Base-by-base conservation (phyloP, 208 protist genomes). In the Endotrypanum monterogeii region DNA sequence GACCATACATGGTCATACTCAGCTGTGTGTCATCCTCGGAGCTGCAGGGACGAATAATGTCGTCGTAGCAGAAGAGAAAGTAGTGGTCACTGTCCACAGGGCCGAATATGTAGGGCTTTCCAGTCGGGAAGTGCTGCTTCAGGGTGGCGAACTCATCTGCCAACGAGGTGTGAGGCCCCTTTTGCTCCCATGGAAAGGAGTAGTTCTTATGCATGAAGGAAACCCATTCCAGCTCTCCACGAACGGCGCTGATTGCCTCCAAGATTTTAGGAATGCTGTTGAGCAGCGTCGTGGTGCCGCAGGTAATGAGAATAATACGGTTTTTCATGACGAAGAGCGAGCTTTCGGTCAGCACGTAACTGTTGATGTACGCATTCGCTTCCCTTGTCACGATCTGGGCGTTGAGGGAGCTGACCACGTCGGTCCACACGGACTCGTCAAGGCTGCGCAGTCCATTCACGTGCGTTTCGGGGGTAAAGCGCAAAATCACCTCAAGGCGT, bases 171-270 rank as follows among this genome's bases (percentile, higher is more conserved):
- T 98, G 93, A 3, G 93, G 93, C 37, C 84, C 86, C 67, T 92
- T 93, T 82, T 98, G 95, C 74, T 93, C 84, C 87, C 93, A 95
- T 57, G 95, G 95, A 57, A 94, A 98, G 20, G 86, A 92, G 82
- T 95, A 98, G 80, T 98, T 98, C 77, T 98, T 98, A 82, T 97
- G 89, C 87, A 93, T 96, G 73, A 95, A 98, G 39, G 91, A 96
- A 37, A 91, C 86, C 88, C 91, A 98, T 75, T 96, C 92, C 56
- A 94, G 70, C 79, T 98, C 94, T 1, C 79, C 88, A 5, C 89
- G 85, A 28, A 96, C 88, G 25, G 79, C 80, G 78, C 87, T 93
- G 65, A 97, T 89, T 18, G 85, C 87, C 79, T 95, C 80, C 11
- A 97, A 76, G 62, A 98, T 89, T 20, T 77, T 69, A 1, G 91